Percentiles rank a stretch among this genome's conserved stretches.
phyloP scores from a whole-genome alignment of 805 yeast genomes.

The Kodamaea neixiangensis region DNA sequence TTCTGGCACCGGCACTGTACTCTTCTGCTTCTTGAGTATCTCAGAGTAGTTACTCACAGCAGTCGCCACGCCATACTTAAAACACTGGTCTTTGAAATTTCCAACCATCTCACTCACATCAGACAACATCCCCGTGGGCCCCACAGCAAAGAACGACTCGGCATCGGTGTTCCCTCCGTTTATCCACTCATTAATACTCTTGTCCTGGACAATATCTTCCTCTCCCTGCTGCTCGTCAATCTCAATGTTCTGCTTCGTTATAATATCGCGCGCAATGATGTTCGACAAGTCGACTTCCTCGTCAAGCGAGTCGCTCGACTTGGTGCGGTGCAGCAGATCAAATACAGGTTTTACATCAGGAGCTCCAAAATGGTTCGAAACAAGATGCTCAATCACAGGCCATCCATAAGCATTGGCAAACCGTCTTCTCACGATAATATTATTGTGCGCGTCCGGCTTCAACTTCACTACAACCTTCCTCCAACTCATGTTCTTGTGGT shows the following conservation, averaged over 20 bases:
- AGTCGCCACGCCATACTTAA: slow-evolving; percentile 16
- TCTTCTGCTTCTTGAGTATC: slow-evolving; percentile 9
- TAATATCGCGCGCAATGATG: slow-evolving; percentile 37
- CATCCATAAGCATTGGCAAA: slow-evolving; percentile 95
- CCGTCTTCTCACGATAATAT: slow-evolving; percentile 82
- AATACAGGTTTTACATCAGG: slow-evolving; percentile 15
- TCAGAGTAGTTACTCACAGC: slow-evolving; percentile 13
- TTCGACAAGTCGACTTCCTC: slow-evolving; percentile 28
- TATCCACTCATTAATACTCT: slow-evolving; percentile 48
- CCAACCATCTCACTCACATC: slow-evolving; percentile 63
- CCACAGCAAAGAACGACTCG: slow-evolving; percentile 50
- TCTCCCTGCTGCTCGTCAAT: slow-evolving; percentile 27
- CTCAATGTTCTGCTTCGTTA: slow-evolving; percentile 35
- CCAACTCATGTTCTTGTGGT: slow-evolving; percentile 87
- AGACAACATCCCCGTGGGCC: slow-evolving; percentile 71
- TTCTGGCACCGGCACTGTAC: neutral
- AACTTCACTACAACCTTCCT: slow-evolving; percentile 84
- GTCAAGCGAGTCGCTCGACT: slow-evolving; percentile 25
- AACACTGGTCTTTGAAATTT: slow-evolving; percentile 42
- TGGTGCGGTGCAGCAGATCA: neutral
- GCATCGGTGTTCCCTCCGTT: slow-evolving; percentile 37
- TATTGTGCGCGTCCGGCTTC: slow-evolving; percentile 94
- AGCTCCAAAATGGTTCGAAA: slow-evolving; percentile 58
- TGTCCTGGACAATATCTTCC: slow-evolving; percentile 17
- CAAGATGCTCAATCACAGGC: slow-evolving; percentile 86